Evolutionary conservation across 495 filamentous ascomycete species (phyloP), one percentile per base, ranked within the genome.

Genomic region (Cercophora scortea): DNA sequence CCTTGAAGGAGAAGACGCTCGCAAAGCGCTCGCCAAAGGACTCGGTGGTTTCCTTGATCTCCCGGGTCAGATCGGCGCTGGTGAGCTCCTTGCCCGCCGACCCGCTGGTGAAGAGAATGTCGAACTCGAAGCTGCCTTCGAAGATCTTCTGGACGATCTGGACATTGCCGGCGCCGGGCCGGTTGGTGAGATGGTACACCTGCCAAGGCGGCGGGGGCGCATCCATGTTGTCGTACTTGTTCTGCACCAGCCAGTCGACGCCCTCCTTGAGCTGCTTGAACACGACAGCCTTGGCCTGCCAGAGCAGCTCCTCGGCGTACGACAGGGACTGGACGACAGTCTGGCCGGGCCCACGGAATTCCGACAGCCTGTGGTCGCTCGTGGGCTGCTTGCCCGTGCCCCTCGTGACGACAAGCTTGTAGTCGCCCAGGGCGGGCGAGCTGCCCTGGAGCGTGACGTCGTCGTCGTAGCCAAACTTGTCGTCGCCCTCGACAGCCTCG

Each of bases 91-190:
- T 74, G 10, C 79, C 76, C 2, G 84, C 80, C 16, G 89, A 92
- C 44, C 72, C 81, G 53, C 92, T 96, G 5, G 88, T 89, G 72
- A 88, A 97, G 19, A 97, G 76, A 42, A 97, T 75, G 61, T 98
- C 93, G 59, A 98, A 97, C 77, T 93, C 89, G 64, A 97, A 98
- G 18, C 83, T 60, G 1, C 94, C 94, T 62, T 88, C 80, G 64
- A 96, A 98, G 3, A 90, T 78, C 69, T 95, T 97, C 67, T 98
- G 92, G 39, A 97, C 79, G 45, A 94, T 73, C 54, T 98, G 93
- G 4, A 90, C 59, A 61, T 97, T 97, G 12, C 92, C 94, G 16
- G 70, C 45, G 11, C 81, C 82, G 16, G 88, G 83, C 0, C 70
- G 61, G 53, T 94, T 84, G 38, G 72, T 65, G 49, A 97, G 76